Base-by-base conservation (phyloP, 306 rosid genomes). In the Macrotyloma uniflorum region DNA sequence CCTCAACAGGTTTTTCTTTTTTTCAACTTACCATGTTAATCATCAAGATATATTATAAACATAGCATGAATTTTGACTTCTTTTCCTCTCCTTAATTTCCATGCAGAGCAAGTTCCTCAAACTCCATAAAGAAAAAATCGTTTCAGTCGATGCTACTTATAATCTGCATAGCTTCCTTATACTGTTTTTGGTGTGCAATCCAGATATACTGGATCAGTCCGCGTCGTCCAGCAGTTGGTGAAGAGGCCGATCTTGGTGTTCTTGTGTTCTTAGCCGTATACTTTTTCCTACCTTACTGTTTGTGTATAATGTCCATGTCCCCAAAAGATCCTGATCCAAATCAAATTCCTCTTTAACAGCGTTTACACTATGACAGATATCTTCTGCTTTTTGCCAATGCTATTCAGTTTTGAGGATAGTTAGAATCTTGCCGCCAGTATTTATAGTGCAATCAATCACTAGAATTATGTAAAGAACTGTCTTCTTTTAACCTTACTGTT, bases 161-260 rank as follows among this genome's bases (percentile, higher is more conserved):
- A 9, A 4, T 83, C 30, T n/a, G 59, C 42, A 62, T 90, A 79
- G 96, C 90, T 42, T 76, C 68, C 78, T 70, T 92, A 63, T 94
- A 94, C 80, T 84, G 96, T 80, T 67, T 90, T 54, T 94, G 97
- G 98, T 94, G 98, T 71, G 79, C 85, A 63, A 85, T 80, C 80
- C 96, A 90, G 83, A 80, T 94, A 73, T 92, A 89, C 77, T 88
- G 87, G 87, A 78, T 74, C 20, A 78, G 24, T 76, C 96, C 96
- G 24, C 97, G 89, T 11, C 91, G 89, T 22, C 83, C 98, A 0
- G 93, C 98, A 0, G 89, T 92, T 50, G 98, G 97, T 11, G 97
- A 94, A 91, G 98, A 94, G 81, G 97, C 98, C 28, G 98, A 94
- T 81, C 96, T 90, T 15, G 97, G 98, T 65, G 94, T 92, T 84